Conservation (phyloP, 441 rosid species). For the Jatropha podagrica region DNA sequence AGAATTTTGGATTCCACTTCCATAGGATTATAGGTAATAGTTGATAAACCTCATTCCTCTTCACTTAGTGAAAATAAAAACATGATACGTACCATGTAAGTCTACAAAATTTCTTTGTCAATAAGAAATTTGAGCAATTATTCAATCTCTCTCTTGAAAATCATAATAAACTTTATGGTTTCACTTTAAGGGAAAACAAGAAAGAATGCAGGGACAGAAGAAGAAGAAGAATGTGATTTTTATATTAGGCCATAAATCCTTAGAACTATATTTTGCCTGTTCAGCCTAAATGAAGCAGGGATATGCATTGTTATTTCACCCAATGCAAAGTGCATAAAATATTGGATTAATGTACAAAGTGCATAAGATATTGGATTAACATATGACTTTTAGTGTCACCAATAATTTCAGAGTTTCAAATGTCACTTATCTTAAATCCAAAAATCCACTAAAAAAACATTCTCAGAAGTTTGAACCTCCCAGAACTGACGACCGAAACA, state of each 20-base stretch:
- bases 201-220: not conserved
- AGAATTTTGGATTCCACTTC: not conserved
- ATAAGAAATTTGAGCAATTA: not conserved
- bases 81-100: not conserved
- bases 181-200: not conserved
- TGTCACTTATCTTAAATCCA: not conserved
- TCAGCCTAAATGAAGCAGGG: not conserved
- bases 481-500: not conserved
- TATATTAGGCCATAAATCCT: not conserved
- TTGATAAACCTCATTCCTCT: not conserved
- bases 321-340: not conserved
- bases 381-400: not conserved
- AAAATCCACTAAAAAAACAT: not conserved
- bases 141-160: not conserved
- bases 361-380: not conserved
- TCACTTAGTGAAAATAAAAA: not conserved
- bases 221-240: not conserved
- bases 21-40: not conserved
- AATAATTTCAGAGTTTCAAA: not conserved
- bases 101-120: not conserved
- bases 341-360: not conserved
- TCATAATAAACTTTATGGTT: not conserved
- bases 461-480: not conserved
- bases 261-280: slow-evolving; percentile 1
- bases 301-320: not conserved